Evolutionary conservation across 129 eudicot species (phyloP), one percentile per base, ranked within the genome.

Genomic region (carrot (Daucus carota)): DNA sequence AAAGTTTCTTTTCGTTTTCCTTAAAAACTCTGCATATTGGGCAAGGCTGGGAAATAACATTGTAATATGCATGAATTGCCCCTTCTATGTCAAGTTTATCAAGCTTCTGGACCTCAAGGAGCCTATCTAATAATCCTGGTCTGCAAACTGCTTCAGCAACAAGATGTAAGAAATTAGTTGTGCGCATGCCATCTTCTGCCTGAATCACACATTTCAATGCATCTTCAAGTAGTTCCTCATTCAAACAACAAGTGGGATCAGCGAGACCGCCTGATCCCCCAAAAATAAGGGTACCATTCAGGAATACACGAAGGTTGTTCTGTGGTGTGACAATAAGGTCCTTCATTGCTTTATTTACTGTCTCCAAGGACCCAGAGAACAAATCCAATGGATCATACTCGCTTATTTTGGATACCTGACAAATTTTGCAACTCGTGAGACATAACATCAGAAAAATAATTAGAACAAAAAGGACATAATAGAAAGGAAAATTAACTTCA

Each of bases 61-160:
- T 87, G 86, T 94, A 94, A 86, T 91, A 94, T 18, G 93, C 96
- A 80, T 94, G 99, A 79, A 94, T 89, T 43, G 96, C 99, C 32
- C 97, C 99, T 87, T 94, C 99, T 40, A 94, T 86, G 84, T 94
- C 97, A 77, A 83, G 34, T 62, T 48, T 68, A 83, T 94, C 99
- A 26, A 94, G 94, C 79, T 94, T 91, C 79, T 94, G 99, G 38
- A 85, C 89, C 81, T 89, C 89, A 74, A 94, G 94, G 77, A 94
- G 90, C 78, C 83, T 86, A 74, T 87, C 81, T 42, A 94, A 76
- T 68, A 88, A 85, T 24, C 92, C 87, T 38, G 96, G 86, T 73
- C 78, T 79, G 62, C 10, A 85, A 77, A 89, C 73, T 28, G 96
- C 82, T 74, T 91, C 94, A 32, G 93, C 83, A 57, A 94, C 82